Base-by-base conservation (phyloP, 257 asterid genomes). In the Scutellaria barbata region DNA sequence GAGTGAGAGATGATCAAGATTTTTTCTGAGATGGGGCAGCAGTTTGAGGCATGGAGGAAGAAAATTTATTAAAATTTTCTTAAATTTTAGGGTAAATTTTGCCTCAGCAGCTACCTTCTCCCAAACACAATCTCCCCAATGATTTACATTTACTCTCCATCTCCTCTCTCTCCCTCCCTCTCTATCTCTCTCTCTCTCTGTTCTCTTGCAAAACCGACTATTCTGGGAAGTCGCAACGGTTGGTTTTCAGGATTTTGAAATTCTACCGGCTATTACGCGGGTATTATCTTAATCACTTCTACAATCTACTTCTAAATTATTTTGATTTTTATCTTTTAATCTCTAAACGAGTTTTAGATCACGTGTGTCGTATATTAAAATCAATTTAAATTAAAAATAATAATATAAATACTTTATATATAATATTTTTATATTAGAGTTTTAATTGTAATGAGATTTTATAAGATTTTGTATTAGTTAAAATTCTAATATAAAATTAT, bases 211-310 rank as follows among this genome's bases (percentile, higher is more conserved):
- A 54, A 17, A 74, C 74, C 59, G 63, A 20, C 77, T 71, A 78
- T 77, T 80, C 76, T 80, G 17, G 77, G 82, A 69, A 57, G 73
- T 72, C 42, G 74, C 78, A 78, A 74, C 82, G 75, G 84, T 74
- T 61, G 79, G 58, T 67, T 68, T 68, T 69, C 37, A 54, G 56
- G 42, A 56, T 70, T 53, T 47, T 47, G 59, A 58, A 22, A 45
- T 18, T 68, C 59, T 48, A 53, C 63, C 87, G 81, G 48, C 42
- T 71, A 69, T 82, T 71, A 80, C 84, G 83, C 80, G 68, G 63
- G 55, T 60, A 42, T 7, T 10, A 42, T 42, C 46, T 2, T 30
- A 30, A 30, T 30, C 35, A 30, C 35, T 30, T 30, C 35, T 30
- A 30, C 35, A 30, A 30, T 30, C 35, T 30, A 30, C 35, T 30